Evolutionary conservation across 2,329 filamentous ascomycete species (phyloP), one percentile per base, ranked within the genome.

Genomic region (Coniochaeta pulveracea): DNA sequence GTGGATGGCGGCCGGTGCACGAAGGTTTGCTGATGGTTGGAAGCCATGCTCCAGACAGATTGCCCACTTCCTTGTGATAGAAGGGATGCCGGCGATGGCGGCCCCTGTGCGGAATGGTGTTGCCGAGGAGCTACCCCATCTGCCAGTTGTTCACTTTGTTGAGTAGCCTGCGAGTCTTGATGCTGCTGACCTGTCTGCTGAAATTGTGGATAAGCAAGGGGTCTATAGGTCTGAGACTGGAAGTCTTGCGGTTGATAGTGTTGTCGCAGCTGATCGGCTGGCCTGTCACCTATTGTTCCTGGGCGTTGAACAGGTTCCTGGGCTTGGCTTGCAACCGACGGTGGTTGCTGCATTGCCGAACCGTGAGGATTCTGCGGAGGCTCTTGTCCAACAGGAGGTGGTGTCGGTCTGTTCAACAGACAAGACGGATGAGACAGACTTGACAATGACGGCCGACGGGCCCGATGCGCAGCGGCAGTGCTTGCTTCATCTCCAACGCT

Each of bases 401-500:
- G 30, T 15, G 30, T 33, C 10, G 30, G 30, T 11, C 30, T n/a
- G 30, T 8, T 16, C 12, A 18, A 12, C 30, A 15, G 11, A 31
- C 10, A 10, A 8, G 19, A 11, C 17, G n/a, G 25, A 17, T 6
- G n/a, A 10, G 30, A 16, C 7, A 10, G n/a, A 3, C 21, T 22
- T n/a, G 30, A 33, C 10, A 33, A 12, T 5, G 30, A 33, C 5
- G 30, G 30, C 23, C 30, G 30, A 25, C 25, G 30, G 6, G 22
- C 22, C 22, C 22, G 21, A 12, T 23, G 19, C 19, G 19, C 19
- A 16, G 30, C n/a, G n/a, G n/a, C n/a, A n/a, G n/a, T n/a, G n/a
- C n/a, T n/a, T n/a, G n/a, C n/a, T n/a, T n/a, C n/a, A n/a, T n/a
- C n/a, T n/a, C n/a, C n/a, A n/a, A n/a, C n/a, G n/a, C n/a, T n/a